These are phyloP conservation scores for Allium sativum DNA, from an alignment of 106 monocot genomes.

Conservation along the genomic window DNA sequence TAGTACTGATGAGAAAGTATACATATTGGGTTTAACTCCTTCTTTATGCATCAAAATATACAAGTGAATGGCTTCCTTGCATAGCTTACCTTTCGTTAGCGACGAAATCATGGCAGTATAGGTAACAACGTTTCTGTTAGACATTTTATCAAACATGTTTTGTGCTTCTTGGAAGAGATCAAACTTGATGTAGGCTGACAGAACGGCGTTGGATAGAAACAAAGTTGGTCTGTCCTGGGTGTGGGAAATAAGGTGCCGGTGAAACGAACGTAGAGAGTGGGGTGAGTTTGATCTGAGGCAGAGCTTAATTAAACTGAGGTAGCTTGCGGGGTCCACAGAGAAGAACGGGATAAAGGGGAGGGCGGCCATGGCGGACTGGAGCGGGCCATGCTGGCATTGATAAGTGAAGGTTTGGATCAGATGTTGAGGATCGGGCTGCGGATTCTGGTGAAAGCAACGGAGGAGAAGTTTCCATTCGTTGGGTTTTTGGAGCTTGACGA, in stretches of 20 bases:
- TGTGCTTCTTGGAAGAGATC: conserved; percentile 44
- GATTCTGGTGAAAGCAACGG: background rate
- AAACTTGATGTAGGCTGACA: conserved; percentile 44
- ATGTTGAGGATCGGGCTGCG: conserved; percentile 4
- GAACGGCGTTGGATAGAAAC: conserved; percentile 50
- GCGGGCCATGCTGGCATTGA: conserved; percentile 31
- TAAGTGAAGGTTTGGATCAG: conserved; percentile 20
- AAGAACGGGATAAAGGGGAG: conserved; percentile 20
- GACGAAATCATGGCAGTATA: conserved; percentile 71
- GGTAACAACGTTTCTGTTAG: conserved; percentile 49
- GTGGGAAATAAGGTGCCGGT: conserved; percentile 34
- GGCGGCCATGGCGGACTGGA: conserved; percentile 40
- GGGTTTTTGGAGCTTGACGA: background rate
- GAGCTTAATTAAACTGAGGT: conserved; percentile 43
- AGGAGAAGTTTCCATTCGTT: background rate
- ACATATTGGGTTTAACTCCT: conserved; percentile 61
- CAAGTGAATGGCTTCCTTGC: conserved; percentile 24
- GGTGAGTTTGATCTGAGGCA: conserved; percentile 22
- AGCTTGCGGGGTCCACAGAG: conserved; percentile 35
- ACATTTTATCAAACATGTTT: conserved; percentile 50
- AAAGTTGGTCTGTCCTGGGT: conserved; percentile 12
- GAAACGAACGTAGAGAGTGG: conserved; percentile 29
- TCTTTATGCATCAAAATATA: conserved; percentile 45
- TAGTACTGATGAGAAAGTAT: conserved; percentile 59
- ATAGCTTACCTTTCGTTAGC: conserved; percentile 3